Base-by-base conservation (phyloP, 306 rosid genomes). In the Senna siamea region DNA sequence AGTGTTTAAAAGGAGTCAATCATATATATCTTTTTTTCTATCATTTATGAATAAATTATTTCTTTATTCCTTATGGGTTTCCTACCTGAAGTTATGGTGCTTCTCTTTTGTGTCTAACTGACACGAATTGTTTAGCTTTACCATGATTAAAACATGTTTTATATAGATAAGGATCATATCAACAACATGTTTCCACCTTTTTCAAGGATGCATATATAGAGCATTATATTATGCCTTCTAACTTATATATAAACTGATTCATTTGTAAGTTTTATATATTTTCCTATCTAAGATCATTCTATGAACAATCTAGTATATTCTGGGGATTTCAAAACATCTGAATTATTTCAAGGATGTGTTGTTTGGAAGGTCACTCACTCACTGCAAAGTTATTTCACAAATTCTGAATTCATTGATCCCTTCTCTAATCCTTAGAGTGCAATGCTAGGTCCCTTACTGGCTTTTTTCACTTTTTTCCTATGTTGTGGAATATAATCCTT, bases 11-110 rank as follows among this genome's bases (percentile, higher is more conserved):
- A 67, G 40, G 59, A 41, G 51, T 67, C 48, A 30, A 62, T 41
- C n/a, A n/a, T n/a, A n/a, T n/a, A 52, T 52, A 6, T 8, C 13
- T 41, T 23, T 17, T 54, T 12, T 48, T 65, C 17, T 6, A 30
- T 32, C 3, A 23, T 23, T 76, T 13, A n/a, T n/a, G n/a, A n/a
- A n/a, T n/a, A n/a, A n/a, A n/a, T n/a, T n/a, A n/a, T n/a, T n/a
- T n/a, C n/a, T n/a, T n/a, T n/a, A 23, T 26, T 38, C 2, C 4
- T 40, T 57, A 20, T 66, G 68, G 32, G 46, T 67, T 57, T 38
- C 47, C 2, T 44, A 51, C 23, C 76, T 18, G 34, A 51, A 76
- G 20, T 58, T 69, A 26, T 55, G 75, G 43, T 70, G 57, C 4
- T 40, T 52, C 23, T 69, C 35, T 61, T 56, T n/a, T n/a, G 2